Percentiles rank a stretch among this genome's conserved stretches.
Conservation (phyloP, 2,329 filamentous ascomycete genomes). For the Diplodia sapinea region DNA sequence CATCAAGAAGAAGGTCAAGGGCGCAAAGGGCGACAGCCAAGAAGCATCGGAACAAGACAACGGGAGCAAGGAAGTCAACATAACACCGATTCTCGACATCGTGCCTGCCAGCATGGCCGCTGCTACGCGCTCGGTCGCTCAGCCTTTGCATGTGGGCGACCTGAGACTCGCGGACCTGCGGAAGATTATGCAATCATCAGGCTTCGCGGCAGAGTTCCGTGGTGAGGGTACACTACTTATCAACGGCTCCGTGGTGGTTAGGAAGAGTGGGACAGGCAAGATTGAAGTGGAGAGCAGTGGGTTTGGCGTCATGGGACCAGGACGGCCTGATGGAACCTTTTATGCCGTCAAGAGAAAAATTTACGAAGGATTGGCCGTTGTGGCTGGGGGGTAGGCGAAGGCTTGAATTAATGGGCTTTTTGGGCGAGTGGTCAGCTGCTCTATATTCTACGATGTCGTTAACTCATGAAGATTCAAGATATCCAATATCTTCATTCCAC, state of each 20-base stretch:
- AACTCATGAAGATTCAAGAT: slow-evolving; percentile 9
- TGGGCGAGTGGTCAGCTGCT: slow-evolving; percentile 2
- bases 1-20: slow-evolving; percentile 58
- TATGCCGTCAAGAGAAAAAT: slow-evolving; percentile 89
- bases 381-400: slow-evolving; percentile 66
- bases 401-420: background rate
- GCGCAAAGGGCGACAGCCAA: slow-evolving; percentile 54
- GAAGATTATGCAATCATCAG: slow-evolving; percentile 78
- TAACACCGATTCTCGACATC: slow-evolving; percentile 62
- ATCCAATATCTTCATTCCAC: background rate
- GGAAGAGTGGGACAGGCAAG: slow-evolving; percentile 83
- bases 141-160: slow-evolving; percentile 93
- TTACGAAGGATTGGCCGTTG: slow-evolving; percentile 91
- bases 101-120: slow-evolving; percentile 68
- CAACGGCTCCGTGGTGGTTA: slow-evolving; percentile 84
- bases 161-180: slow-evolving; percentile 86
- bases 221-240: slow-evolving; percentile 92
- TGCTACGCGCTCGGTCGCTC: slow-evolving; percentile 75
- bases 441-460: slow-evolving; percentile 3
- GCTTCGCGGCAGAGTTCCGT: slow-evolving; percentile 88
- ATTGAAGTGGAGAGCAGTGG: slow-evolving; percentile 85
- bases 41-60: slow-evolving; percentile 52
- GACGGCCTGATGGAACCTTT: slow-evolving; percentile 70
- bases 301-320: slow-evolving; percentile 36
- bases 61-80: slow-evolving; percentile 42